These are phyloP conservation scores for Desmodesmus armatus DNA, from an alignment of 139 green algal species.

Conservation along the genomic window DNA sequence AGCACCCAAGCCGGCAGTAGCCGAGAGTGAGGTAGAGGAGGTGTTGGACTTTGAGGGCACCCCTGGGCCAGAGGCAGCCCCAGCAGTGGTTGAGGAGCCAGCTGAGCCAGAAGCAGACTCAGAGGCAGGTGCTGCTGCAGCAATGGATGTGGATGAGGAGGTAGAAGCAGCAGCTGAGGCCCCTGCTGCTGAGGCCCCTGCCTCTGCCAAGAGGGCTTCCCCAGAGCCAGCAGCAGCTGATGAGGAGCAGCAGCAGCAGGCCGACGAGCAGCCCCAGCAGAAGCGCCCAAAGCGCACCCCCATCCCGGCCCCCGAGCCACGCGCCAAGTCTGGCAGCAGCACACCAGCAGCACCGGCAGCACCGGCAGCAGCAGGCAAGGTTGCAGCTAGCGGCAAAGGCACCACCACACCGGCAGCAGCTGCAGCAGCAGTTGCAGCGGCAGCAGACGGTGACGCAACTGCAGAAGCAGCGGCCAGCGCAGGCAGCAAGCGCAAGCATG, in stretches of 20 bases:
- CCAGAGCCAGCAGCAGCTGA: constrained; percentile 1
- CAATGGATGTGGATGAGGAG: neutral
- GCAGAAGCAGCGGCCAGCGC: neutral
- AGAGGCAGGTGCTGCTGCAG: neutral
- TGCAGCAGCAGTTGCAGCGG: neutral
- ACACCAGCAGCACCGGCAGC: neutral
- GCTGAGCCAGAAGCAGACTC: neutral
- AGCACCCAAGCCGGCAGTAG: neutral
- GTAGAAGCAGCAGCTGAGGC: neutral
- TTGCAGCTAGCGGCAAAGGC: neutral
- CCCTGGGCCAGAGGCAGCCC: neutral
- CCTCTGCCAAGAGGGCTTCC: neutral
- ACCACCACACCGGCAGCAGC: neutral
- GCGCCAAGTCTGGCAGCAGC: too few species aligned
- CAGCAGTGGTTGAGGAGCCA: neutral
- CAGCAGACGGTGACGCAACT: neutral
- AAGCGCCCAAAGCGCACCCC: constrained; percentile 11
- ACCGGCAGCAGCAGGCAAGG: neutral
- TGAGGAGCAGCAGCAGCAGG: constrained; percentile 25
- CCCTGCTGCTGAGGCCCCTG: neutral
- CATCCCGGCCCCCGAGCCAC: constrained; percentile 3
- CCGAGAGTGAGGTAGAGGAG: too few species aligned
- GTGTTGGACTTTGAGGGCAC: too few species aligned
- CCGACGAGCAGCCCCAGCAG: constrained; percentile 5
- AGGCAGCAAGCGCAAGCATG: constrained; percentile 44